These are phyloP conservation scores for Yamadazyma ubonensis DNA, from an alignment of 805 yeast species.

Conservation along the genomic window DNA sequence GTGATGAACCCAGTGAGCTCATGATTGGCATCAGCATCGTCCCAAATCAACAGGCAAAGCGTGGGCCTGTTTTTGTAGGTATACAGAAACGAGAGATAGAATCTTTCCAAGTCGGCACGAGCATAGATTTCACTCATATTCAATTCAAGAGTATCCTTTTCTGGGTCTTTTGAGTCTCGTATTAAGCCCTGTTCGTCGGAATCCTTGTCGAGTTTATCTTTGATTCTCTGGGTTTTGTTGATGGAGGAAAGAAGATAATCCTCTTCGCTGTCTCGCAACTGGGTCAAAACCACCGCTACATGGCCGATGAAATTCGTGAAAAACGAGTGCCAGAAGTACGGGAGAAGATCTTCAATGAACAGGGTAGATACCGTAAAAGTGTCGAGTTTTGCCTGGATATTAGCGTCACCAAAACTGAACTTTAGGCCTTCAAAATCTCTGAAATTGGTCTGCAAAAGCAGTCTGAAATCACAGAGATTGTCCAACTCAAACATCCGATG, in stretches of 20 bases:
- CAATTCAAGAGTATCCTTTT: conserved; percentile 20
- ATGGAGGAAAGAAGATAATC: conserved; percentile 59
- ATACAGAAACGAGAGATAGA: conserved; percentile 72
- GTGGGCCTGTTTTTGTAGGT: conserved; percentile 63
- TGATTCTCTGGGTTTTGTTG: conserved; percentile 20
- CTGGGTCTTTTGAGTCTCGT: neutral
- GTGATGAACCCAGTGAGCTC: conserved; percentile 75
- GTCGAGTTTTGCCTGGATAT: conserved; percentile 20
- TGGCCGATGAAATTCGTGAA: conserved; percentile 57
- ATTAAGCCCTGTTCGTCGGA: conserved; percentile 2
- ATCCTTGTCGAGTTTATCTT: conserved; percentile 3
- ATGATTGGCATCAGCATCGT: conserved; percentile 32
- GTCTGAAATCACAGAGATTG: conserved; percentile 62
- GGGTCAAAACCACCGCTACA: conserved; percentile 64
- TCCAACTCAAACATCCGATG: conserved; percentile 39
- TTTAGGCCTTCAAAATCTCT: conserved; percentile 57
- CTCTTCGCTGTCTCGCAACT: conserved; percentile 70
- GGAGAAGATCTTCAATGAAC: conserved; percentile 30
- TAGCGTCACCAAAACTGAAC: conserved; percentile 42
- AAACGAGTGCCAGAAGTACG: conserved; percentile 48
- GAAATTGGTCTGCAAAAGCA: conserved; percentile 62
- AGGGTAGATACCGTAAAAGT: conserved; percentile 16
- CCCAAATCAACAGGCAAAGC: conserved; percentile 64
- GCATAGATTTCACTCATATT: conserved; percentile 63
- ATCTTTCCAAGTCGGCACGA: conserved; percentile 83